These are phyloP conservation scores for Nothopassalora personata DNA, from an alignment of 2,329 filamentous ascomycete species.

Conservation along the genomic window DNA sequence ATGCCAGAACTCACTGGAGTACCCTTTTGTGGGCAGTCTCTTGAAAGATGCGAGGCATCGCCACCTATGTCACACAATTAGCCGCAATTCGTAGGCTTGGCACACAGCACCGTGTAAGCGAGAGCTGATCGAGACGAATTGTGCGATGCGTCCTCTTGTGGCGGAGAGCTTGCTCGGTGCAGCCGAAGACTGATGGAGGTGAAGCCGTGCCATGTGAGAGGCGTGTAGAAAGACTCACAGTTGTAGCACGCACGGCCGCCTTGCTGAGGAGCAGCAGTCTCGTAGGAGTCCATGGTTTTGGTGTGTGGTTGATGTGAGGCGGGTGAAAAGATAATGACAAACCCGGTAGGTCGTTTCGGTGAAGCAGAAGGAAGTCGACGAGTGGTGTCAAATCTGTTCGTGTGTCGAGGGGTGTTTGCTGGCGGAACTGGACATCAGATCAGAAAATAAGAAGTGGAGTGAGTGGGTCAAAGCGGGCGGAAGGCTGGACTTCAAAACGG, in stretches of 20 bases:
- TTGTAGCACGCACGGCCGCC: constrained; percentile 54
- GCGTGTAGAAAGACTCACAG: constrained; percentile 42
- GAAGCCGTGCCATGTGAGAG: background rate
- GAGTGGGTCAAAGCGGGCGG: too few species aligned
- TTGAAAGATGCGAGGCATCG: constrained; percentile 46
- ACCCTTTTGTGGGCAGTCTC: constrained; percentile 49
- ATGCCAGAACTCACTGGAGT: constrained; percentile 23
- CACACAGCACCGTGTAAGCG: constrained; percentile 2
- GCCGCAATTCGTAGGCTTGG: constrained; percentile 16
- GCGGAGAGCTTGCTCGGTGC: background rate
- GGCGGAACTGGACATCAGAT: background rate
- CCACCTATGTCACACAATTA: constrained; percentile 36
- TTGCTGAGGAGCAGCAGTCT: constrained; percentile 24
- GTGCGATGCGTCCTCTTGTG: background rate
- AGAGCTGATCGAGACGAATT: background rate
- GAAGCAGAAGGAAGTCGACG: constrained; percentile 6
- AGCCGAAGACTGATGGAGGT: background rate
- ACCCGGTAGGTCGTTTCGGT: background rate
- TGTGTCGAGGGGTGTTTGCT: background rate
- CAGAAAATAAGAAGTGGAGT: background rate
- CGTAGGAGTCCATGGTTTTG: constrained; percentile 45
- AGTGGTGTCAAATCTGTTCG: background rate
- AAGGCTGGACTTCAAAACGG: too few species aligned
- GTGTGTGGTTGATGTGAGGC: constrained; percentile 4
- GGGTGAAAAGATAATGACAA: background rate